These are phyloP conservation scores for Hypoxylon sp. DNA, from an alignment of 2,329 filamentous ascomycete genomes.

Conservation along the genomic window DNA sequence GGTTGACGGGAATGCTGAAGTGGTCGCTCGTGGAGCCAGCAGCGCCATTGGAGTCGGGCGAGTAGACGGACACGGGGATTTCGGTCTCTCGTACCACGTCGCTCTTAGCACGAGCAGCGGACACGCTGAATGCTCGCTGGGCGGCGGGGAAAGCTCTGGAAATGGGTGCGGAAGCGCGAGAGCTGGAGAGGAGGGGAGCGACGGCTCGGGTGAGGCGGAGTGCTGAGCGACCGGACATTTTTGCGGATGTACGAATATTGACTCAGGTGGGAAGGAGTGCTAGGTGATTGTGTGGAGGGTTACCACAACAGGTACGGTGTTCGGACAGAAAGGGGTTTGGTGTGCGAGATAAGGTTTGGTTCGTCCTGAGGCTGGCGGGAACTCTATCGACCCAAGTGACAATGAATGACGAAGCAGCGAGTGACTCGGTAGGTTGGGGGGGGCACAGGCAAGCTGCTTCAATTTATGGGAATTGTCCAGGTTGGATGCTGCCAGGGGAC, in stretches of 20 bases:
- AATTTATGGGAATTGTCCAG: conserved; percentile 37
- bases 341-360: conserved; percentile 4
- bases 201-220: conserved; percentile 52
- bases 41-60: conserved; percentile 62
- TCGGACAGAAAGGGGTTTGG: conserved; percentile 16
- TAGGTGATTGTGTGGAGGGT: conserved; percentile 12
- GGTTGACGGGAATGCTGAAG: conserved; percentile 68
- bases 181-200: conserved; percentile 50
- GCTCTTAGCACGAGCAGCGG: conserved; percentile 60
- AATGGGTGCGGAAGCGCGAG: conserved; percentile 45
- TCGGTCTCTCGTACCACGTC: conserved; percentile 71
- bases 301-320: background rate
- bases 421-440: conserved; percentile 15
- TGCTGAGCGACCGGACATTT: conserved; percentile 54
- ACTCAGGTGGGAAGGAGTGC: conserved; percentile 7
- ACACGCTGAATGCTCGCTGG: conserved; percentile 58
- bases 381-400: conserved; percentile 12
- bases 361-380: conserved; percentile 27
- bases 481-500: conserved; percentile 15
- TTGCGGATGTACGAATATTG: conserved; percentile 30
- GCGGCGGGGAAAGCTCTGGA: conserved; percentile 50
- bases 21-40: conserved; percentile 62
- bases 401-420: conserved; percentile 29
- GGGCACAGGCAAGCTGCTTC: conserved; percentile 23
- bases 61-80: conserved; percentile 70